Percentiles rank a stretch among this genome's conserved stretches.
These are phyloP conservation scores for Geotrichum aggregatum DNA, from an alignment of 1,139 yeast genomes.

Conservation along the genomic window DNA sequence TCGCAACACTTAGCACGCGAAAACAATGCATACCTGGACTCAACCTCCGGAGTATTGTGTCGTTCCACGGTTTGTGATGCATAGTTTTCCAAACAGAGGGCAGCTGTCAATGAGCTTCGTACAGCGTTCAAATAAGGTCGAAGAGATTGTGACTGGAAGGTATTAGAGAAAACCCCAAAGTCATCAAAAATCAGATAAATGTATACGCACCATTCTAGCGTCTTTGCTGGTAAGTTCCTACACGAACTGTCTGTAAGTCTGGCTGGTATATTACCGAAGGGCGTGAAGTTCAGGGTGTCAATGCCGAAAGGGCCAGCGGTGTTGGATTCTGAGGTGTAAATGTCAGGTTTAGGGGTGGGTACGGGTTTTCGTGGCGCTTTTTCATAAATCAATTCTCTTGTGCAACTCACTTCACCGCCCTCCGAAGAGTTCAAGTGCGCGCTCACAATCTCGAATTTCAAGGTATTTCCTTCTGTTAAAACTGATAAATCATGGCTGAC, in stretches of 20 bases:
- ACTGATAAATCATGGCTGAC: slow-evolving; percentile 14
- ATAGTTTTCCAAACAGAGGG: slow-evolving; percentile 90
- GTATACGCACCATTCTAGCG: neutral
- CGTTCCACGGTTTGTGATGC: slow-evolving; percentile 94
- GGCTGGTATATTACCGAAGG: neutral
- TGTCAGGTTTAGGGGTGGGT: slow-evolving; percentile 10
- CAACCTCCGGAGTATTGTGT: slow-evolving; percentile 96
- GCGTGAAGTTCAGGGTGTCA: neutral
- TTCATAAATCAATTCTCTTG: too few relatives aligned
- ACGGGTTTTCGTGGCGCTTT: slow-evolving; percentile 3
- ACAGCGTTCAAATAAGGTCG: slow-evolving; percentile 94
- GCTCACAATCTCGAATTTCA: neutral
- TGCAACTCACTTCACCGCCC: neutral
- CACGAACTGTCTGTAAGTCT: neutral
- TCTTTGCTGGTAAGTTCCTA: neutral
- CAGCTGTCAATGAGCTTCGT: slow-evolving; percentile 88
- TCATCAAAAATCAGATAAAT: neutral
- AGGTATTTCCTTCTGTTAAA: neutral
- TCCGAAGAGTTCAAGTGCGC: neutral
- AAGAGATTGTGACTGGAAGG: slow-evolving; percentile 61
- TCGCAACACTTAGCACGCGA: neutral
- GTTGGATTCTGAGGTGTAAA: slow-evolving; percentile 5
- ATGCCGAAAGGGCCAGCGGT: slow-evolving; percentile 5
- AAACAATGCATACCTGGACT: slow-evolving; percentile 47
- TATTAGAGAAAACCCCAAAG: slow-evolving; percentile 42